phyloP scores from a whole-genome alignment of 371 early-diverging fungal species.

The Parasitella parasitica region DNA sequence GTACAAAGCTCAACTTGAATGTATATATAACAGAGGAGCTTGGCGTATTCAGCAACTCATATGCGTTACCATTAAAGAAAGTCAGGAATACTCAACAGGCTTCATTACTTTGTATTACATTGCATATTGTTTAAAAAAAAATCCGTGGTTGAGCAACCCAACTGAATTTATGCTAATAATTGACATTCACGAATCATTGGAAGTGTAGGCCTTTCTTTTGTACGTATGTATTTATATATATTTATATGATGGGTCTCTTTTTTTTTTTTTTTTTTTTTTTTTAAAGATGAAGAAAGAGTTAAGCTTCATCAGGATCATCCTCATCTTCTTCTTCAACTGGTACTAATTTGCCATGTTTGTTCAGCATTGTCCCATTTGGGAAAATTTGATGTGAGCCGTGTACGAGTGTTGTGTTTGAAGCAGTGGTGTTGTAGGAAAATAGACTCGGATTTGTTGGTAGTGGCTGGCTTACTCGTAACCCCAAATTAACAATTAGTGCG shows the following conservation, averaged over 20 bases:
- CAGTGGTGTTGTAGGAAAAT: constrained; percentile 1
- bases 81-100: neutral
- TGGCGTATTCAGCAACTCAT: no score
- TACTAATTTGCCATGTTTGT: neutral
- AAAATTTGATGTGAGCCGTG: neutral
- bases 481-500: constrained; percentile 77
- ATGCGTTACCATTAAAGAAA: neutral
- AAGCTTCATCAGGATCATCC: neutral
- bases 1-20: neutral
- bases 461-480: constrained; percentile 19
- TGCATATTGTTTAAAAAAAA: neutral
- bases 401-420: neutral
- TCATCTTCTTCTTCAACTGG: constrained; percentile 9
- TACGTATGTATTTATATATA: neutral
- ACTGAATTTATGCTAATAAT: no score
- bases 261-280: no score
- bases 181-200: neutral
- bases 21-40: no score
- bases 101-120: neutral
- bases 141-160: neutral
- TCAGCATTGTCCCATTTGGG: neutral
- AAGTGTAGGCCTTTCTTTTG: neutral
- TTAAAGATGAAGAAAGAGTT: neutral
- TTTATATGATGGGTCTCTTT: neutral
- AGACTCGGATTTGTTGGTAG: constrained; percentile 14